These are phyloP conservation scores for Pelargonium fulgidum DNA, from an alignment of 441 rosid genomes.

Conservation along the genomic window DNA sequence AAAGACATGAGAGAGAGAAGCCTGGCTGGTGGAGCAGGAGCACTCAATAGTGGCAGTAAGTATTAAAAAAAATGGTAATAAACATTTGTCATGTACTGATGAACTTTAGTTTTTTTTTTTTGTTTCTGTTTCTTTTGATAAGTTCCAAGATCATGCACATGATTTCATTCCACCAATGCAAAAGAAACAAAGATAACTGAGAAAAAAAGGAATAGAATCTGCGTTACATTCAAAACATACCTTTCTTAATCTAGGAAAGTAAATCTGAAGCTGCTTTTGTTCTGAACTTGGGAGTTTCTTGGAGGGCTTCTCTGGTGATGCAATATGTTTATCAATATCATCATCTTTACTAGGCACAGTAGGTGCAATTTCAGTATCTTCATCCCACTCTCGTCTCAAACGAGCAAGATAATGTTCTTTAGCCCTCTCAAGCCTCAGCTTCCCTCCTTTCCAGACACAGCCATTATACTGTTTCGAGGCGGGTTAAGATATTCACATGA, in stretches of 20 bases:
- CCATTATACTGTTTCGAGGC: conserved; percentile 59
- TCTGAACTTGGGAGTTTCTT: conserved; percentile 18
- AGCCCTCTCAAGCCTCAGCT: conserved; percentile 76
- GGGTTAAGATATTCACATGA: neutral
- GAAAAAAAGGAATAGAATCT: neutral
- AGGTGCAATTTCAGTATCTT: conserved; percentile 31
- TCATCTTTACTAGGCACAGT: conserved; percentile 15
- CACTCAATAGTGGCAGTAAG: too few relatives aligned
- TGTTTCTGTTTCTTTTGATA: neutral
- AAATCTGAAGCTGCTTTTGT: conserved; percentile 42
- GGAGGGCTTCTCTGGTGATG: conserved; percentile 19
- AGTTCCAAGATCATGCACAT: neutral
- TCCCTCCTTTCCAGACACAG: conserved; percentile 87
- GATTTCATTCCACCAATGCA: neutral
- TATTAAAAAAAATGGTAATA: too few relatives aligned
- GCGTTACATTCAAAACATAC: conserved; percentile 23
- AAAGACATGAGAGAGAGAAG: too few relatives aligned
- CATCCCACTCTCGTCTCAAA: conserved; percentile 62
- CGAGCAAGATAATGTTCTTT: conserved; percentile 65
- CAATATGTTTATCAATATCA: conserved; percentile 16
- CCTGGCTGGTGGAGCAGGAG: too few relatives aligned
- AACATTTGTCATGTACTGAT: too few relatives aligned
- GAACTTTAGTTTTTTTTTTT: too few relatives aligned
- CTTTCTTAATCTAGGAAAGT: conserved; percentile 67
- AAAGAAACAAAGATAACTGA: neutral